Percentiles rank a stretch among this genome's conserved stretches.
phyloP scores from a whole-genome alignment of 768 basidiomycete genomes.

The Trametes maxima region DNA sequence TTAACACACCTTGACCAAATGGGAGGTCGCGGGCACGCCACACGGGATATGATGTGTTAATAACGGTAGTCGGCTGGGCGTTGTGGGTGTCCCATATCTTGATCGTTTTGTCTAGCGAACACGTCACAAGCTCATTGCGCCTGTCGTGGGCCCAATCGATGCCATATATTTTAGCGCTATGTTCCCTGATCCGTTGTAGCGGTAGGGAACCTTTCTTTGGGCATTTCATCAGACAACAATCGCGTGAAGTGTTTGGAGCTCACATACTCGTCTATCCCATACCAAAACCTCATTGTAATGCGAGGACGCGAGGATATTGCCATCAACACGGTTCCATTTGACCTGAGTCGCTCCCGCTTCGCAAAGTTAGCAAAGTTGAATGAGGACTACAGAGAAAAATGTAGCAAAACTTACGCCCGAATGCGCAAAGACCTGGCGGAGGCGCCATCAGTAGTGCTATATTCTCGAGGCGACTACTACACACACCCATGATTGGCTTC shows the following conservation, averaged over 20 bases:
- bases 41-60: slow-evolving; percentile 84
- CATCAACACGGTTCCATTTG: slow-evolving; percentile 93
- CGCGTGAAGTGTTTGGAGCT: not conserved
- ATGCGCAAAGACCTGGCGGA: slow-evolving; percentile 53
- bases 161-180: slow-evolving; percentile 93
- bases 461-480: not conserved
- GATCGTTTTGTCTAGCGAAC: slow-evolving; percentile 92
- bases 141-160: slow-evolving; percentile 90
- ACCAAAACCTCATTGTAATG: slow-evolving; percentile 86
- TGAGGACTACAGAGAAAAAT: not conserved
- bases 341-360: slow-evolving; percentile 90
- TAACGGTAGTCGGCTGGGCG: slow-evolving; percentile 31
- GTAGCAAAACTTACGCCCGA: slow-evolving; percentile 47
- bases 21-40: slow-evolving; percentile 94
- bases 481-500: slow-evolving; percentile 69
- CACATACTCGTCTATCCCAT: slow-evolving; percentile 89
- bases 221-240: not conserved
- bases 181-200: slow-evolving; percentile 72
- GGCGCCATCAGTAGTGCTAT: not conserved
- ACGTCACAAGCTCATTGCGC: slow-evolving; percentile 85
- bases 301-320: slow-evolving; percentile 85
- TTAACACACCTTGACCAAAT: slow-evolving; percentile 87
- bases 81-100: slow-evolving; percentile 76
- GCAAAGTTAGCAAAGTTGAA: not conserved
- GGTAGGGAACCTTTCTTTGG: slow-evolving; percentile 88